Evolutionary conservation across 2,329 filamentous ascomycete genomes (phyloP).

Genomic region (Diaporthe caulivora): DNA sequence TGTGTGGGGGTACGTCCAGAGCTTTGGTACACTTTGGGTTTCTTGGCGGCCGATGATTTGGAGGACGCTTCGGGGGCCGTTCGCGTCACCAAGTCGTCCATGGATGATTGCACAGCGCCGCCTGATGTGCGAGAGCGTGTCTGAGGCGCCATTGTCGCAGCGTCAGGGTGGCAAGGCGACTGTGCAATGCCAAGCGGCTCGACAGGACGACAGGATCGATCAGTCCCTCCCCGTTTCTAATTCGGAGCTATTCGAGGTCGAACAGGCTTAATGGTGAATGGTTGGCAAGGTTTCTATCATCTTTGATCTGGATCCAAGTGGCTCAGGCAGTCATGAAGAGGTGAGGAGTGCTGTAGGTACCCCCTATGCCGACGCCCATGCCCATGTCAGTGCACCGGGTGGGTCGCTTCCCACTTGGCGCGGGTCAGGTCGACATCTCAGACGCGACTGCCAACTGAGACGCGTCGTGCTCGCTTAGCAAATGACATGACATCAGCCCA

Average conservation of each 20-base stretch:
- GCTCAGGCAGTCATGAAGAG: conserved; percentile 28
- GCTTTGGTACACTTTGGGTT: conserved; percentile 44
- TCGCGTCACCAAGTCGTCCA: conserved; percentile 9
- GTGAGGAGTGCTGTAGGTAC: neutral
- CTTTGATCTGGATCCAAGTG: neutral
- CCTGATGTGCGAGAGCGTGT: conserved; percentile 35
- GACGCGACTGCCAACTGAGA: conserved; percentile 22
- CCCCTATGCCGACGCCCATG: neutral
- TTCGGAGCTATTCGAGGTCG: neutral
- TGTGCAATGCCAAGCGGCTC: neutral
- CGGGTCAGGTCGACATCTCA: conserved; percentile 8
- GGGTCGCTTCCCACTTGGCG: conserved; percentile 21
- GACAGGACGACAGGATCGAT: neutral
- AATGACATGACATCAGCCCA: conserved; percentile 31
- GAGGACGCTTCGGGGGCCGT: neutral
- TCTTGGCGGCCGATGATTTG: conserved; percentile 7
- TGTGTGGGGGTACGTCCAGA: conserved; percentile 45
- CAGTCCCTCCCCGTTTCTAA: neutral
- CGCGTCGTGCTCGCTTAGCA: conserved; percentile 2
- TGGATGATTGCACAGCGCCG: conserved; percentile 19
- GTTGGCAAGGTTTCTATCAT: neutral
- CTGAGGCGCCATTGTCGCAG: conserved; percentile 34
- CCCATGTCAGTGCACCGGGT: neutral
- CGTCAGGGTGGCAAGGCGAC: neutral
- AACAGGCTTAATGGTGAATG: neutral